These are phyloP conservation scores for Talaromyces sp. DNA, from an alignment of 2,329 filamentous ascomycete species.

Conservation along the genomic window DNA sequence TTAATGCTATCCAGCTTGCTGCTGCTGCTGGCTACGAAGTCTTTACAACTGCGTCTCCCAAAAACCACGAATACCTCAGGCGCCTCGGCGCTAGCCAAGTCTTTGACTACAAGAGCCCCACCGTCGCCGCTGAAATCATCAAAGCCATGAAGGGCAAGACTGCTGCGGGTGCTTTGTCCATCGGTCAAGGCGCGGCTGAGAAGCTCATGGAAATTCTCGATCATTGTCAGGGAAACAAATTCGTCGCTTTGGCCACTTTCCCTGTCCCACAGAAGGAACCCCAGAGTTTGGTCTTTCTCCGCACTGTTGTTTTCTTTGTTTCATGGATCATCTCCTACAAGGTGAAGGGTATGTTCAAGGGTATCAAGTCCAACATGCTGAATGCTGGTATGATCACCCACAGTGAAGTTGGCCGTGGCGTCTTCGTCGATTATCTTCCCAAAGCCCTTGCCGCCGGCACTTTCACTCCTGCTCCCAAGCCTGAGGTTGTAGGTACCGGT, in stretches of 20 bases:
- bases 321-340: conserved; percentile 9
- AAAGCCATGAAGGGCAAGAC: conserved; percentile 12
- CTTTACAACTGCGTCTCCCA: conserved; percentile 51
- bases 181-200: conserved; percentile 8
- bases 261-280: conserved; percentile 9
- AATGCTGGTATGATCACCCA: conserved; percentile 8
- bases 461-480: conserved; percentile 38
- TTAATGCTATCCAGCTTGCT: conserved; percentile 49
- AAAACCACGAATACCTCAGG: conserved; percentile 45
- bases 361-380: conserved; percentile 7
- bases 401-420: conserved; percentile 16
- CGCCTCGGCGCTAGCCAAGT: conserved; percentile 20
- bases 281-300: neutral
- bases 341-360: conserved; percentile 9
- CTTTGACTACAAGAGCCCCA: conserved; percentile 26
- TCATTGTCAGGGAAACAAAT: conserved; percentile 7
- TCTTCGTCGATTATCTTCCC: conserved; percentile 32
- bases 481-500: conserved; percentile 38
- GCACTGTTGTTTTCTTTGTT: conserved; percentile 6
- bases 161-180: conserved; percentile 6
- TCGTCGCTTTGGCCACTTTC: conserved; percentile 8
- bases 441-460: conserved; percentile 35
- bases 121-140: conserved; percentile 9
- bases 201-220: conserved; percentile 5
- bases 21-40: conserved; percentile 43